Evolutionary conservation across 495 filamentous ascomycete species (phyloP).

Genomic region (Geopyxis carbonaria): DNA sequence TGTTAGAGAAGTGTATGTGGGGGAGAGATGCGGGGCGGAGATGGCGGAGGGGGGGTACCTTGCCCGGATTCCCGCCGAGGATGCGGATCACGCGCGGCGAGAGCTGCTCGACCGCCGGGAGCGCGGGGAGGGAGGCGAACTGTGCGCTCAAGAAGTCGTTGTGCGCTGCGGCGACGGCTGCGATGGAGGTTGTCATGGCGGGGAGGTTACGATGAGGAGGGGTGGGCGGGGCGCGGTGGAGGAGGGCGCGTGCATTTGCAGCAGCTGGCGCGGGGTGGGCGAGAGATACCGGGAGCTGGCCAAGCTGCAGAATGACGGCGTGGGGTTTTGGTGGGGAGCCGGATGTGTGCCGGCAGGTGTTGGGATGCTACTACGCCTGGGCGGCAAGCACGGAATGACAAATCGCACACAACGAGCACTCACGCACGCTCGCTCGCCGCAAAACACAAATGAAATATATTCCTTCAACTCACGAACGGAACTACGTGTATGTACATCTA

Average conservation of each 20-base stretch:
- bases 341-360: too few relatives aligned
- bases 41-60: slow-evolving; percentile 30
- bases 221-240: slow-evolving; percentile 7
- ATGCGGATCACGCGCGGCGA: slow-evolving; percentile 53
- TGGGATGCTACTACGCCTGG: too few relatives aligned
- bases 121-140: slow-evolving; percentile 21
- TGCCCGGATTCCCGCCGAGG: slow-evolving; percentile 65
- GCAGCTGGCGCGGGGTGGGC: too few relatives aligned
- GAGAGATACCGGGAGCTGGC: too few relatives aligned
- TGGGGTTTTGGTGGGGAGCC: too few relatives aligned
- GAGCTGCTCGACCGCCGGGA: slow-evolving; percentile 50
- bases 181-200: slow-evolving; percentile 7
- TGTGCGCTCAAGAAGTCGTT: slow-evolving; percentile 20
- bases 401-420: too few relatives aligned
- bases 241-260: slow-evolving; percentile 8
- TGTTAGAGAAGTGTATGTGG: slow-evolving; percentile 6
- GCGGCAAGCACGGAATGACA: too few relatives aligned
- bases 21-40: slow-evolving; percentile 4
- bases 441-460: background rate
- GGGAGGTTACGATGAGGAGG: too few relatives aligned
- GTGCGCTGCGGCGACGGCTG: slow-evolving; percentile 16
- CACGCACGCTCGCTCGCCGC: too few relatives aligned
- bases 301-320: too few relatives aligned
- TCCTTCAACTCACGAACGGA: too few relatives aligned
- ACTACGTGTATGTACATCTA: slow-evolving; percentile 17